These are phyloP conservation scores for Schizochytrium sp. DNA, from an alignment of 108 stramenopile genomes.

Conservation along the genomic window DNA sequence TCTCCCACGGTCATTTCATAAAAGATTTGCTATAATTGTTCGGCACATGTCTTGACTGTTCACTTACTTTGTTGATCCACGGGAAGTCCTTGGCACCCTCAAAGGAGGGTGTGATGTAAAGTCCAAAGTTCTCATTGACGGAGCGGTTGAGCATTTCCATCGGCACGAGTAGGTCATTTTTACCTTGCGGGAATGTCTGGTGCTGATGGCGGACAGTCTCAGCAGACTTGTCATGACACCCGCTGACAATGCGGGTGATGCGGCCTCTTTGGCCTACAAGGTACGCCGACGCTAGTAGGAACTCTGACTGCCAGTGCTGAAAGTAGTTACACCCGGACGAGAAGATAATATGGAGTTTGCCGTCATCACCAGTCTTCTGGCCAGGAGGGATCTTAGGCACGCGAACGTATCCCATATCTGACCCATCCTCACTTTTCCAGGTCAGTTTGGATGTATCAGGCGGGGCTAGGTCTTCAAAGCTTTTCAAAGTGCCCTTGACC, in stretches of 20 bases:
- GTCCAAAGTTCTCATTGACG: conserved; percentile 58
- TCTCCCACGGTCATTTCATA: too few species aligned
- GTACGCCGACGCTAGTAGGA: conserved; percentile 46
- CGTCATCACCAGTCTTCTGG: conserved; percentile 35
- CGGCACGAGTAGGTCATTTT: conserved; percentile 49
- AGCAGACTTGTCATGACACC: conserved; percentile 36
- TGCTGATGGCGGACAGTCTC: conserved; percentile 42
- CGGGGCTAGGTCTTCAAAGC: conserved; percentile 23
- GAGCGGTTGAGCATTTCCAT: conserved; percentile 55
- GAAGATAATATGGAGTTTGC: conserved; percentile 47
- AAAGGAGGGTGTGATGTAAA: conserved; percentile 46
- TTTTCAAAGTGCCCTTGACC: not conserved
- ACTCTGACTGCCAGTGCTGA: conserved; percentile 55
- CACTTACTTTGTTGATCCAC: conserved; percentile 59
- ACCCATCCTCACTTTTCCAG: conserved; percentile 30
- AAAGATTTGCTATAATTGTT: too few species aligned
- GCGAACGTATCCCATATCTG: conserved; percentile 38
- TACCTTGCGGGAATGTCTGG: conserved; percentile 56
- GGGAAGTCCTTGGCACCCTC: conserved; percentile 50
- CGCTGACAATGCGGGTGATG: conserved; percentile 54
- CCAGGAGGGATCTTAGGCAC: conserved; percentile 37
- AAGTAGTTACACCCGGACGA: conserved; percentile 52
- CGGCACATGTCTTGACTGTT: too few species aligned
- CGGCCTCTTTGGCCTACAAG: conserved; percentile 39
- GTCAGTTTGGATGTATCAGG: not conserved